phyloP scores from a whole-genome alignment of 331 rosid species.

The Prunus yedoensis region DNA sequence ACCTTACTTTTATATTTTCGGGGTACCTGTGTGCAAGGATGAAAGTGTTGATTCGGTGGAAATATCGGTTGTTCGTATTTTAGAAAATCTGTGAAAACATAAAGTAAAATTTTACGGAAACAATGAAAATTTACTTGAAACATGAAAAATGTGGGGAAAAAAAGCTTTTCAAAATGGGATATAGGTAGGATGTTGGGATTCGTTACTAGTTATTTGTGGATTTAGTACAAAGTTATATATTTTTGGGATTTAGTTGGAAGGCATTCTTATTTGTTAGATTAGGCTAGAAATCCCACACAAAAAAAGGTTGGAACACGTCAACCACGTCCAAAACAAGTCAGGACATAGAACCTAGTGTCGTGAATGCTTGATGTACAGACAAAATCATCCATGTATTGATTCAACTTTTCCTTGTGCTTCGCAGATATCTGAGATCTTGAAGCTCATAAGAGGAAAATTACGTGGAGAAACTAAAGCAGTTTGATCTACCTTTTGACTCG shows the following conservation, averaged over 20 bases:
- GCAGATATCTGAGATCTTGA: conserved; percentile 72
- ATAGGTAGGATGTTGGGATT: no score
- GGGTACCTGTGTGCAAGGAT: background rate
- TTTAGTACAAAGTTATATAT: no score
- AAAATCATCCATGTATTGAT: background rate
- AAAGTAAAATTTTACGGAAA: background rate
- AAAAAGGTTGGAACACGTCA: background rate
- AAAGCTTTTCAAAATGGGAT: no score
- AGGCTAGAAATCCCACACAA: no score
- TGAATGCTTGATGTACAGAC: background rate
- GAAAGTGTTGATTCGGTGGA: background rate
- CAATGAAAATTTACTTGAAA: background rate
- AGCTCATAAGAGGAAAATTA: conserved; percentile 73
- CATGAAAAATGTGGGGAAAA: background rate
- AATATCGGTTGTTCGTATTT: background rate
- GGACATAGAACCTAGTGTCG: background rate
- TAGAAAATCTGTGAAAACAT: background rate
- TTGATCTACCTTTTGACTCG: conserved; percentile 35
- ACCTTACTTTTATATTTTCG: background rate
- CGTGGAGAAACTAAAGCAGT: conserved; percentile 39
- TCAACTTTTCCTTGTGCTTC: conserved; percentile 16
- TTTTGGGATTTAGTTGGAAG: no score
- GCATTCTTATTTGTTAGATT: no score
- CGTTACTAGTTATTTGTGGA: no score
- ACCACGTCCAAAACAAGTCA: no score